A percentile compares a stretch with the other conserved stretches of the same genome.
phyloP scores from a whole-genome alignment of 495 filamentous ascomycete genomes.

The Chaetomidium leptoderma region DNA sequence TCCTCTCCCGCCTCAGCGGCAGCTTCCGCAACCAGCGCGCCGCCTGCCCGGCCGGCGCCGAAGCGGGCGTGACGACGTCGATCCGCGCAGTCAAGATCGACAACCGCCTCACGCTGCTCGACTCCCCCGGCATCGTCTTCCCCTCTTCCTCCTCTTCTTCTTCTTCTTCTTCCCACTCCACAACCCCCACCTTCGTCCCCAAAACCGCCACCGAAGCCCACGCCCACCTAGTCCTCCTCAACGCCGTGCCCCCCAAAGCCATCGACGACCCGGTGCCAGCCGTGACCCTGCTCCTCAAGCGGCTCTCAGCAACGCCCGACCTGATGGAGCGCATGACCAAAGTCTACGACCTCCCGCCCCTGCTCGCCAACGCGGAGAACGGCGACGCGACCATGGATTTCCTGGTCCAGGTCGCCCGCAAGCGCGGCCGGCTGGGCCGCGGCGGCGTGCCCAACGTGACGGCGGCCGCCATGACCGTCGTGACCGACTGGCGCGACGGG shows the following conservation, averaged over 20 bases:
- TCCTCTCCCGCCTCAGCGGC: constrained; percentile 74
- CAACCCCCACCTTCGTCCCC: constrained; percentile 39
- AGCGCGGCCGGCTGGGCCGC: constrained; percentile 82
- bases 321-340: constrained; percentile 71
- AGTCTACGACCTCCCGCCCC: constrained; percentile 74
- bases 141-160: constrained; percentile 47
- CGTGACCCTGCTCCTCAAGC: constrained; percentile 71
- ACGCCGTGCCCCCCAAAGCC: constrained; percentile 87
- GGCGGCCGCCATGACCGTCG: constrained; percentile 83
- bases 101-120: constrained; percentile 88
- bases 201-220: constrained; percentile 67
- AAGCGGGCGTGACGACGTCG: constrained; percentile 88
- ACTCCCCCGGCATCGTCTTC: constrained; percentile 95
- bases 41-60: constrained; percentile 84
- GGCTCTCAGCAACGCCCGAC: constrained; percentile 66
- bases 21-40: constrained; percentile 44
- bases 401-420: constrained; percentile 87
- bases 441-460: constrained; percentile 85
- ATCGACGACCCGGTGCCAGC: constrained; percentile 88
- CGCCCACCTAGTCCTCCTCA: constrained; percentile 80
- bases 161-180: constrained; percentile 47
- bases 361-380: constrained; percentile 54
- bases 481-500: constrained; percentile 94
- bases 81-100: constrained; percentile 90
- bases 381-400: constrained; percentile 87